Conservation (phyloP, 768 basidiomycete genomes). For the Suillus decipiens region DNA sequence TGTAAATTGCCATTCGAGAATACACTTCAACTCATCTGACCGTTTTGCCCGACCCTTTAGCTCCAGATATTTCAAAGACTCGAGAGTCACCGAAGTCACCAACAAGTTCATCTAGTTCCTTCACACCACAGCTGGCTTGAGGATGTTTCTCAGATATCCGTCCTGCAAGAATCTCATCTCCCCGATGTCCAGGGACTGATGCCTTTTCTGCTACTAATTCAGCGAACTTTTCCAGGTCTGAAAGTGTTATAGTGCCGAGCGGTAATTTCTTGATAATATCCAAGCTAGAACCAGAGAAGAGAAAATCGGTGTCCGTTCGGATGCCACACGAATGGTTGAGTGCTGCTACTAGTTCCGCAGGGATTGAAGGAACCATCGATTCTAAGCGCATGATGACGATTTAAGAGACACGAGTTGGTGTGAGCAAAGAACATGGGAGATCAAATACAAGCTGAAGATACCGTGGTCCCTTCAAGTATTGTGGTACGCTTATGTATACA, state of each 20-base stretch:
- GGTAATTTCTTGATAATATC: constrained; percentile 57
- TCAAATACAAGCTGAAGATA: background rate
- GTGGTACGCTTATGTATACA: background rate
- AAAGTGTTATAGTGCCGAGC: constrained; percentile 46
- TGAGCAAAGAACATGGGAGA: background rate
- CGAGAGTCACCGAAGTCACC: constrained; percentile 49
- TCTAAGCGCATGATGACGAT: constrained; percentile 28
- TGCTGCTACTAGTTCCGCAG: constrained; percentile 43
- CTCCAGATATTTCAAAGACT: constrained; percentile 72
- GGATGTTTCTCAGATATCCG: constrained; percentile 27
- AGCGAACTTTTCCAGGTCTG: constrained; percentile 47
- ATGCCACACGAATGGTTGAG: constrained; percentile 50
- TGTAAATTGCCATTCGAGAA: constrained; percentile 8
- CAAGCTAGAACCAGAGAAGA: constrained; percentile 49
- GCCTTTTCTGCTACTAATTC: constrained; percentile 41
- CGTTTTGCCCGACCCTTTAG: constrained; percentile 65
- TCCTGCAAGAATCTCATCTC: constrained; percentile 30
- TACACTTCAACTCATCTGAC: constrained; percentile 40
- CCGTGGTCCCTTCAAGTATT: background rate
- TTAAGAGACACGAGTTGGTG: background rate
- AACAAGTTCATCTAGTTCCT: constrained; percentile 54
- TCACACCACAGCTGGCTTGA: constrained; percentile 36
- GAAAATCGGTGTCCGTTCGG: constrained; percentile 56
- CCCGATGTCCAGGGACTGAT: constrained; percentile 44
- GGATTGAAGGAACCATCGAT: constrained; percentile 34